Conservation (phyloP, 1,284 basidiomycete species). For the Ceratobasidium sp. region DNA sequence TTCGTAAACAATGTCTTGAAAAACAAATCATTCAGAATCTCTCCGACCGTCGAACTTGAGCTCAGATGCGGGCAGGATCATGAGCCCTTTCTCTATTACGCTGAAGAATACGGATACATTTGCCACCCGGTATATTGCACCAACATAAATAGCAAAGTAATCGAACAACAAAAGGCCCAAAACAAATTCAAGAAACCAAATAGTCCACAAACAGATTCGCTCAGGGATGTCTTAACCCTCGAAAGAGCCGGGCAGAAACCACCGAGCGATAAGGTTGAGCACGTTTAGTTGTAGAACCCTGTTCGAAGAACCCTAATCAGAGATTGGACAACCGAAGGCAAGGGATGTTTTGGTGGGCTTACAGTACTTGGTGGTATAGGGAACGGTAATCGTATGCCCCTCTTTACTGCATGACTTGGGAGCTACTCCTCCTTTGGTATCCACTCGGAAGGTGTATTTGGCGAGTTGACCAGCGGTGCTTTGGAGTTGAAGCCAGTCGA, state of each 20-base stretch:
- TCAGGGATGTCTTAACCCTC: neutral
- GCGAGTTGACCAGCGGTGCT: constrained; percentile 65
- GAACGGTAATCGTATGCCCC: constrained; percentile 59
- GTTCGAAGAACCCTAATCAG: constrained; percentile 11
- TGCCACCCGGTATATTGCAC: neutral
- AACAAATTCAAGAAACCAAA: neutral
- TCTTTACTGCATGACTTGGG: constrained; percentile 62
- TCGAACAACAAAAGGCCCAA: no score
- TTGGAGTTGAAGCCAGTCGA: constrained; percentile 70
- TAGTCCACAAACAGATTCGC: neutral
- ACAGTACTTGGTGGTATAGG: constrained; percentile 68
- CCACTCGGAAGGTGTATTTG: constrained; percentile 65
- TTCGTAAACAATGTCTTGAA: no score
- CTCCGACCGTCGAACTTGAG: no score
- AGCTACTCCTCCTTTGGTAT: constrained; percentile 73
- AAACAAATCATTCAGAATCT: no score
- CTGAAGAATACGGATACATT: neutral
- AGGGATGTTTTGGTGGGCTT: neutral
- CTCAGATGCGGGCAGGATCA: no score
- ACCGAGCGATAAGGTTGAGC: constrained; percentile 1
- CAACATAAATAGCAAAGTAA: neutral
- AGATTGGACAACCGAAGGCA: constrained; percentile 1
- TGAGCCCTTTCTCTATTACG: no score
- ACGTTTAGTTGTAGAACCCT: constrained; percentile 50
- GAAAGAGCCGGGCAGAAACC: neutral